Base-by-base conservation (phyloP, 2,329 filamentous ascomycete genomes). In the Pseudogymnoascus sp. region DNA sequence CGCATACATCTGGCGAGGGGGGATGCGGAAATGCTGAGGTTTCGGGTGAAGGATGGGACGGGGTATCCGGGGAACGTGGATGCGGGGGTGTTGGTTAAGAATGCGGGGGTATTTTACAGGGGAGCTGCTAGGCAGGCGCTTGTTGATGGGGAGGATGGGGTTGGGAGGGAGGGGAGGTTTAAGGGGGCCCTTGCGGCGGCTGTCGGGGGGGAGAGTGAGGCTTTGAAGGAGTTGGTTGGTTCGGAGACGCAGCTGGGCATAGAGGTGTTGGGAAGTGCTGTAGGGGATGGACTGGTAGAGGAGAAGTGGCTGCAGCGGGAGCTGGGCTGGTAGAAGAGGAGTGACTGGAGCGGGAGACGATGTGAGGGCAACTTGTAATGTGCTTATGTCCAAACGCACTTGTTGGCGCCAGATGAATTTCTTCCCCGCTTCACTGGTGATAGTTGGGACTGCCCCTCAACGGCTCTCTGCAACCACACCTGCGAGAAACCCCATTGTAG, bases 21-120 rank as follows among this genome's bases (percentile, higher is more conserved):
- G 11, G 83, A 86, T 67, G 75, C 77, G 14, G 84, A 86, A 65
- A 75, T 86, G 66, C 74, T 80, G 33, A 78, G 84, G 37, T 80
- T 79, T 72, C 78, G 79, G 40, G 71, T 86, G 28, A 80, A 81
- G 5, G 72, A 76, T 38, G 67, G 77, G 2, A 78, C 81, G 1
- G 77, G 71, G 69, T 73, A 75, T 24, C 68, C 77, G 59, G 77
- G 79, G 4, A 70, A 73, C 26, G 77, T 77, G 59, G 80, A 82
- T 68, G 75, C 73, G 3, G 67, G 73, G 5, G 80, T 77, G 2
- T 72, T 86, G 11, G 70, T 83, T 38, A 79, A 78, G 62, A 86
- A 86, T 67, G 82, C 84, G 1, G 79, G 81, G 65, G 83, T 79
- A 4, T 86, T 83, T 68, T 86, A 84, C 68, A 78, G 81, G 19